Evolutionary conservation across 2,329 filamentous ascomycete genomes (phyloP), one percentile per base, ranked within the genome.

Genomic region (Colletotrichum somersetense): DNA sequence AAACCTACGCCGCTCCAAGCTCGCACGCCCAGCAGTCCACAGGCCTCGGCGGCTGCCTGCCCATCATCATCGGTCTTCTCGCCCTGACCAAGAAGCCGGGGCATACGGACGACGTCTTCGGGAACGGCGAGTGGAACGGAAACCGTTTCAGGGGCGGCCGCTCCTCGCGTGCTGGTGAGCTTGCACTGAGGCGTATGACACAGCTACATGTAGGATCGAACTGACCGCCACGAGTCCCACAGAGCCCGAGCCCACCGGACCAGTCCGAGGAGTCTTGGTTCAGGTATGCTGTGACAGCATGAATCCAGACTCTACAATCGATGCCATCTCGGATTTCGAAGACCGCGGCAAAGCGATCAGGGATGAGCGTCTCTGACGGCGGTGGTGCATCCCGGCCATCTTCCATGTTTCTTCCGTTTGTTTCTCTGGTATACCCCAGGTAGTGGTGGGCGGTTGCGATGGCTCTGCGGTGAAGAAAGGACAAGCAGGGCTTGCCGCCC

Each of bases 61-160:
- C 78, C 4, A 79, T 84, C 8, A 74, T 85, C 14, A 74, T 85
- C 4, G 83, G 79, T 1, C 73, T 85, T n/a, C 83, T 85, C 80
- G 82, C 81, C 1, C 79, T 57, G 12, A 57, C 53, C 48, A 71
- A n/a, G 42, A 53, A n/a, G 20, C 59, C 58, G 5, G 59, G 63
- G 5, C 63, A 62, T 1, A 40, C 63, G 6, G 68, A 73, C 26
- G 50, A 63, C 3, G 71, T 56, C 40, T 73, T 73, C 48, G 16
- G 23, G 55, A n/a, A 59, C 1, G 42, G 53, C 2, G 23, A 26
- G 16, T 78, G 76, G 76, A 10, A 11, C 2, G 73, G 71, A 0
- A 30, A 64, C 6, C 50, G 33, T 2, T 63, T 62, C 50, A 40
- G 50, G 2, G 62, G 70, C 46, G n/a, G 50, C 12, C 62, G 58